Evolutionary conservation across 139 green algal genomes (phyloP), one percentile per base, ranked within the genome.

Genomic region (Chlorella sp.): DNA sequence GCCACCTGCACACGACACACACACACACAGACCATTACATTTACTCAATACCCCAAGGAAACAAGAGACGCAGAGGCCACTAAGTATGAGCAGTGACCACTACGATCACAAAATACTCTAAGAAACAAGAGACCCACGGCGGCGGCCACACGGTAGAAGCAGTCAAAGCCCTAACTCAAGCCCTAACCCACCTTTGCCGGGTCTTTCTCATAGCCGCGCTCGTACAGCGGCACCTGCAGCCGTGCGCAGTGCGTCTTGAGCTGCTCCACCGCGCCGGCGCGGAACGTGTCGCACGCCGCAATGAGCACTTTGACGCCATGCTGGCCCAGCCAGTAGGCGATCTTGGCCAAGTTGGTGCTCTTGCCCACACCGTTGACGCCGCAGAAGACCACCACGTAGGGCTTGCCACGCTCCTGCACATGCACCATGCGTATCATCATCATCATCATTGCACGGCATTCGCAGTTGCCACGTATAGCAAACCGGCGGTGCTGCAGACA

Each of bases 281-380:
- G 78, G 86, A 99, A 99, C 29, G 95, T 99, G 80, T 99, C 95
- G 78, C 95, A 99, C 1, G 96, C 95, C 0, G 95, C 94, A 61
- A 99, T 93, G 86, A 96, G 77, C 66, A 80, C 75, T 75, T 85
- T 85, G 63, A 82, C 74, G 69, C 64, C 64, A 60, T 85, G 80
- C 33, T 77, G 86, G 31, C 93, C 81, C 70, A 98, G 88, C 94
- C 95, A 99, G 82, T 98, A 97, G 0, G 92, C 92, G 55, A 98
- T 89, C 86, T 99, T 99, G 71, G 95, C 90, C 42, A 99, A 89
- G 83, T 98, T 99, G 70, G 95, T 99, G 50, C 81, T 93, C 88
- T 99, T 99, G 73, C 95, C 95, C 31, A 99, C 95, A 24, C 95
- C 95, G 78, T 99, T 99, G n/a, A 99, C 95, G 29, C 95, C 95